A percentile compares a stretch with the other conserved stretches of the same genome.
phyloP scores from a whole-genome alignment of 2,329 filamentous ascomycete genomes.

The Grosmannia penicillata region DNA sequence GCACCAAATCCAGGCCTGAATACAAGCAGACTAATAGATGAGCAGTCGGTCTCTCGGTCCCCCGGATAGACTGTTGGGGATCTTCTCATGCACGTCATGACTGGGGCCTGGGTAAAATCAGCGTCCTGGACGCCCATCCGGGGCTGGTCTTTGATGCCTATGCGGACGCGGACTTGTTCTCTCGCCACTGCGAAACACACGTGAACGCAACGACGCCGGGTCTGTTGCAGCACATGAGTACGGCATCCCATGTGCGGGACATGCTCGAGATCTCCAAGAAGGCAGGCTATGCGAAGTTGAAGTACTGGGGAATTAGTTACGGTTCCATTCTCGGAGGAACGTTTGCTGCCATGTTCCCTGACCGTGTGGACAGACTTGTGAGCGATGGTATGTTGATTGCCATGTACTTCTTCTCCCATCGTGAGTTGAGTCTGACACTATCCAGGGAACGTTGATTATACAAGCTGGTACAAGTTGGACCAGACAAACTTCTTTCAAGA shows the following conservation, averaged over 20 bases:
- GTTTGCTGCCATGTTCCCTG: slow-evolving; percentile 36
- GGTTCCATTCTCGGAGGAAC: slow-evolving; percentile 35
- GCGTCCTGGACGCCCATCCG: slow-evolving; percentile 29
- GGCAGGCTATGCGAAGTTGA: slow-evolving; percentile 25
- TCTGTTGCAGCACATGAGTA: slow-evolving; percentile 26
- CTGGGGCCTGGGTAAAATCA: slow-evolving; percentile 27
- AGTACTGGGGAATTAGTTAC: slow-evolving; percentile 41
- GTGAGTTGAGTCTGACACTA: too few relatives aligned
- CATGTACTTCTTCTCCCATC: not conserved
- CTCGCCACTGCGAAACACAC: slow-evolving; percentile 26
- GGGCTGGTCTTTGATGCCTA: slow-evolving; percentile 30
- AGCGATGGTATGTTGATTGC: slow-evolving; percentile 21
- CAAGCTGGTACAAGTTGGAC: slow-evolving; percentile 33
- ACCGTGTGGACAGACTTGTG: slow-evolving; percentile 32
- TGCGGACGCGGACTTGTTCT: slow-evolving; percentile 24
- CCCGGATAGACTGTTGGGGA: slow-evolving; percentile 35
- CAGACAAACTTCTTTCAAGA: slow-evolving; percentile 33
- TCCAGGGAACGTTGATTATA: slow-evolving; percentile 33
- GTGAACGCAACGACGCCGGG: slow-evolving; percentile 16
- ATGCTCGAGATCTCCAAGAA: slow-evolving; percentile 30
- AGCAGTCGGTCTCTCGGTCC: slow-evolving; percentile 32
- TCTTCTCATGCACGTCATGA: slow-evolving; percentile 22
- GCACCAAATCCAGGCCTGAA: too few relatives aligned
- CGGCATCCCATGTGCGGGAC: slow-evolving; percentile 28
- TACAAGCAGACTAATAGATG: too few relatives aligned